Conservation (phyloP, 1,139 yeast species). For the Yamadazyma membranifaciens region DNA sequence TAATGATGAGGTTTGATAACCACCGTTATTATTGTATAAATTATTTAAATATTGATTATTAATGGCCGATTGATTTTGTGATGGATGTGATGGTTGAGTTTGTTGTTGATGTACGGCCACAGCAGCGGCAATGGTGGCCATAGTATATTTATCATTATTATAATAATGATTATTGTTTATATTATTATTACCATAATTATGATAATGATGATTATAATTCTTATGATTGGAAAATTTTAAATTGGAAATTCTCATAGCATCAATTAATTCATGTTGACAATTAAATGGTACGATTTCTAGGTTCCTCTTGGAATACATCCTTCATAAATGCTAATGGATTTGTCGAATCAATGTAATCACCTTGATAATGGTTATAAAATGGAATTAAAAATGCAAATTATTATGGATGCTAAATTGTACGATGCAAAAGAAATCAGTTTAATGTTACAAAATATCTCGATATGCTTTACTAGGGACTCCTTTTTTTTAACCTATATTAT, state of each 20-base stretch:
- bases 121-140: slow-evolving; percentile 13
- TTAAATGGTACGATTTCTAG: slow-evolving; percentile 30
- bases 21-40: not conserved
- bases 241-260: slow-evolving; percentile 9
- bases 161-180: not conserved
- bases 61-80: not conserved
- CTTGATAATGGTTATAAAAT: not conserved
- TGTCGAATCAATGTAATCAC: not conserved
- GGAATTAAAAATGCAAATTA: not conserved
- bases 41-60: not conserved
- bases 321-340: not conserved
- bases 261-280: slow-evolving; percentile 27
- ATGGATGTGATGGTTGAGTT: not conserved
- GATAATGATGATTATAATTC: not conserved
- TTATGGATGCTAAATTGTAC: no score
- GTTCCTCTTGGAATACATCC: slow-evolving; percentile 25
- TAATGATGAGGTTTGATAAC: not conserved
- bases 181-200: not conserved
- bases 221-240: slow-evolving; percentile 1
- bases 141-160: slow-evolving; percentile 8
- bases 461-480: no score
- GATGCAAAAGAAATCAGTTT: no score
- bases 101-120: slow-evolving; percentile 11
- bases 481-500: no score
- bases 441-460: no score